phyloP scores from a whole-genome alignment of 768 basidiomycete genomes.

The Leccinum obscurum region DNA sequence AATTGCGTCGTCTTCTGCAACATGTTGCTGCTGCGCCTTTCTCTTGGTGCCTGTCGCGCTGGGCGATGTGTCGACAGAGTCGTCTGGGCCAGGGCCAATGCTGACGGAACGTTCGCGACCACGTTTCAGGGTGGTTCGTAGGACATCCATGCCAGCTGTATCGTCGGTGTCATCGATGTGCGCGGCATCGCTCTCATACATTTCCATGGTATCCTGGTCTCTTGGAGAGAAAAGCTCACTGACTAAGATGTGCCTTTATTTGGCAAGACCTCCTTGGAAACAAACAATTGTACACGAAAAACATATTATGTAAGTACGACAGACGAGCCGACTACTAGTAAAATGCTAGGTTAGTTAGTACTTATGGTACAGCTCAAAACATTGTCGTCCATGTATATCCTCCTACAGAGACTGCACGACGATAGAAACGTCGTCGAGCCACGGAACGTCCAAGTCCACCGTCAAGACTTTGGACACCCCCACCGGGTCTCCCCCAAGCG shows the following conservation, averaged over 20 bases:
- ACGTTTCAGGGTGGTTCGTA: constrained; percentile 40
- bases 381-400: not conserved
- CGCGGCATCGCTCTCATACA: constrained; percentile 9
- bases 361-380: not conserved
- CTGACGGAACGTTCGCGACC: constrained; percentile 30
- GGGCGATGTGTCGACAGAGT: constrained; percentile 1
- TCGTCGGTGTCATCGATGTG: constrained; percentile 18
- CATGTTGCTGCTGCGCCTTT: constrained; percentile 16
- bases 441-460: constrained; percentile 61
- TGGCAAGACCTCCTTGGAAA: constrained; percentile 2
- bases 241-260: constrained; percentile 12
- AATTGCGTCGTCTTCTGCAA: constrained; percentile 37
- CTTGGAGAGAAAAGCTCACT: constrained; percentile 7
- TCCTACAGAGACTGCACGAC: constrained; percentile 56
- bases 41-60: constrained; percentile 16
- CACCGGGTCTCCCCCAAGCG: constrained; percentile 55
- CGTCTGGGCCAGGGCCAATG: constrained; percentile 4
- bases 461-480: constrained; percentile 60
- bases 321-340: not conserved
- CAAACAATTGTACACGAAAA: constrained; percentile 1
- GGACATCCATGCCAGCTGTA: constrained; percentile 21
- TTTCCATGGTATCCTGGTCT: constrained; percentile 26
- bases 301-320: not conserved
- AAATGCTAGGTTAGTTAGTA: constrained; percentile 6
- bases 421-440: constrained; percentile 70